Base-by-base conservation (phyloP, 148 eudicot species). In the Amaranthus palmeri region DNA sequence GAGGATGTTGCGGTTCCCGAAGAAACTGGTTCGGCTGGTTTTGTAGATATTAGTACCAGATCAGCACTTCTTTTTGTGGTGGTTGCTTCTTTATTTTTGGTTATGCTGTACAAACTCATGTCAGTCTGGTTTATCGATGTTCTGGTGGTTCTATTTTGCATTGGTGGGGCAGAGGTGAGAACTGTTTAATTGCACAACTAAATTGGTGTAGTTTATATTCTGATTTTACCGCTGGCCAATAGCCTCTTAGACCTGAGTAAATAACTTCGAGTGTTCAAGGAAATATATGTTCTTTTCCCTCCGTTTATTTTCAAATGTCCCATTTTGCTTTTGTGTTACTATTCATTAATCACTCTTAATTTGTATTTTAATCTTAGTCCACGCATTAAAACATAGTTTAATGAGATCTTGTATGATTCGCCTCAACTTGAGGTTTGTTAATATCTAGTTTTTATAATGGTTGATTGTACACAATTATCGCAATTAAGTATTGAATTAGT, bases 61-160 rank as follows among this genome's bases (percentile, higher is more conserved):
- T 92, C 97, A 65, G 99, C 99, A 54, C 65, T 95, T 80, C 83
- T 95, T 25, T 95, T 95, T 72, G 86, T 95, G 47, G 86, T 88
- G 84, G 57, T 88, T 74, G 99, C 99, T 65, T 95, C 99, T 4
- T 78, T 93, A 61, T 92, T 95, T 88, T 79, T 92, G 87, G 75
- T 95, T 67, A 84, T 95, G 97, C 93, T 95, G 77, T 95, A 95
- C 96, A 92, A 95, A 81, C 81, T 90, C 70, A 95, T 95, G 99
- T 87, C 99, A 7, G 67, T 49, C 45, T 88, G 93, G 96, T 95
- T 95, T 77, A 88, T 92, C 58, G 99, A 95, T 75, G 79, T 95
- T 77, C 84, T 95, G 70, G 93, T 95, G 82, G 97, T 90, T 72
- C 86, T 95, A 65, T 95, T 95, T 68, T 86, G 90, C 85, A 87